Evolutionary conservation across 352 stramenopile species (phyloP).

Genomic region (Thraustotheca clavata): DNA sequence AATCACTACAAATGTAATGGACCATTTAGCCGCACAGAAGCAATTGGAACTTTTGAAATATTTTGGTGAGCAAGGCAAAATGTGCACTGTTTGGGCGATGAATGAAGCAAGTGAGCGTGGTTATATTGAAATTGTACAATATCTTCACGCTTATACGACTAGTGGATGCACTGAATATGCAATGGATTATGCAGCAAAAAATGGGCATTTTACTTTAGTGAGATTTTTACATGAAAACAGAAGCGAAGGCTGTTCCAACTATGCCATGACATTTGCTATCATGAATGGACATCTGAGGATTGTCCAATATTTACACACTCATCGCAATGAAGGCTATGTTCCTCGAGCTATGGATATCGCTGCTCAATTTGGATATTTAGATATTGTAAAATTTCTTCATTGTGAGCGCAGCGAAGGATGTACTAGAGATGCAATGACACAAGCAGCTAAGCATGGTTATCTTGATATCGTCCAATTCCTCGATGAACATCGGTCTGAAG

Average conservation of each 20-base stretch:
- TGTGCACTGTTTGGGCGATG: not conserved
- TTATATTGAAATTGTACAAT: not conserved
- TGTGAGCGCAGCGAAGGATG: conserved; percentile 21
- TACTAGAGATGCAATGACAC: conserved; percentile 12
- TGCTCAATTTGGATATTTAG: conserved; percentile 4
- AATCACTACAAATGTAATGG: too few species aligned
- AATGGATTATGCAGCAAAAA: conserved; percentile 23
- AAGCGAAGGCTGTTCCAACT: conserved; percentile 5
- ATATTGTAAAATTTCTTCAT: conserved; percentile 23
- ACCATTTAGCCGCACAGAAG: not conserved
- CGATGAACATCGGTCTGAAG: conserved; percentile 14
- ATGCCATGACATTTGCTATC: conserved; percentile 23
- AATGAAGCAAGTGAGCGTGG: not conserved
- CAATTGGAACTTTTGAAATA: not conserved
- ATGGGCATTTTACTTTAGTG: conserved; percentile 22
- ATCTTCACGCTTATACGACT: not conserved
- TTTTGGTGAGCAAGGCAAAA: not conserved
- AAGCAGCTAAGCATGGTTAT: conserved; percentile 5
- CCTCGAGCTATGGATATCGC: conserved; percentile 20
- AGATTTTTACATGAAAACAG: conserved; percentile 19
- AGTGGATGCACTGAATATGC: conserved; percentile 12
- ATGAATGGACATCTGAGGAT: conserved; percentile 22
- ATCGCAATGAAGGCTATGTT: conserved; percentile 20
- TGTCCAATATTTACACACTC: conserved; percentile 20
- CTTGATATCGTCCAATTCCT: conserved; percentile 23